Evolutionary conservation across 768 basidiomycete species (phyloP).

Genomic region (Boletellus emodensis): DNA sequence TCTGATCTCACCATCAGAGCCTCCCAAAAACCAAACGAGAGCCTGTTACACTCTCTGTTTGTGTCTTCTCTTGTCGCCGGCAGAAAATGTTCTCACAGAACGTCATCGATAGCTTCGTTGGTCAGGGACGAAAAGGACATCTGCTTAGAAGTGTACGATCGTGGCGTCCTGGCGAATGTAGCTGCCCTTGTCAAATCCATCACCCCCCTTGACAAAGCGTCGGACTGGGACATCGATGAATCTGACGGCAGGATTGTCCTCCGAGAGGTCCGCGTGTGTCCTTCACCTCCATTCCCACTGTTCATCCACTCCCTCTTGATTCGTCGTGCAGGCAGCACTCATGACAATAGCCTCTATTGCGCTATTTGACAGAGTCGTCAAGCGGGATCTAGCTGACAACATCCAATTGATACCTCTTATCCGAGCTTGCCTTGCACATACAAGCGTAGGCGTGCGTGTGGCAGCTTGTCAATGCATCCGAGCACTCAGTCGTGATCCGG

Average conservation of each 20-base stretch:
- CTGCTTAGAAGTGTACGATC: constrained; percentile 67
- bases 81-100: not conserved
- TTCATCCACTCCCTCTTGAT: not conserved
- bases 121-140: constrained; percentile 67
- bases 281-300: not conserved
- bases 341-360: constrained; percentile 69
- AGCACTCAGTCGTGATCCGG: constrained; percentile 73
- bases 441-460: constrained; percentile 71
- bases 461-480: constrained; percentile 85
- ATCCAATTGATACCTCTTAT: constrained; percentile 53
- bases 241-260: constrained; percentile 51
- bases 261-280: constrained; percentile 51
- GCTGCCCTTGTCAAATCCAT: constrained; percentile 48
- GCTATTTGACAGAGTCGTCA: constrained; percentile 69
- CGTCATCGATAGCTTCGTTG: constrained; percentile 46
- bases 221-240: constrained; percentile 68
- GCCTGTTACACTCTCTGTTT: constrained; percentile 76
- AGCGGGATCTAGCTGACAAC: constrained; percentile 61
- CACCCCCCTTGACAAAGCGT: constrained; percentile 43
- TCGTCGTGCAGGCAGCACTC: constrained; percentile 55
- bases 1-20: constrained; percentile 42
- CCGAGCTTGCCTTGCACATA: constrained; percentile 52
- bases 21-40: constrained; percentile 47
- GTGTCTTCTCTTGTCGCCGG: constrained; percentile 22
- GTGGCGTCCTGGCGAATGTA: constrained; percentile 58